Base-by-base conservation (phyloP, 2,329 filamentous ascomycete genomes). In the Trichophyton simii region DNA sequence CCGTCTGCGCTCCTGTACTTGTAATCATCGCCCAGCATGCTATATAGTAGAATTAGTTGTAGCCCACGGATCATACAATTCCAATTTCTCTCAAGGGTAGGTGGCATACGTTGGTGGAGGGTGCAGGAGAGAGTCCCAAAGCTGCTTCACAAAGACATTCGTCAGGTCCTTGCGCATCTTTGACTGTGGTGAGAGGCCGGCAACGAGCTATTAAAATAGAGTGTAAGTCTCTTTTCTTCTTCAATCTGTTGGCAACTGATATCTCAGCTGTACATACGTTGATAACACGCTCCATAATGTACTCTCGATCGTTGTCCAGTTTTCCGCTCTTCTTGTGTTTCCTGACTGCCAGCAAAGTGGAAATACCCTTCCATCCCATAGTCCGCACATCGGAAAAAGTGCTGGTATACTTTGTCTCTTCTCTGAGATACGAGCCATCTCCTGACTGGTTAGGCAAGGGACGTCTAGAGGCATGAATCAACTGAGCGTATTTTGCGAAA, bases 201-300 rank as follows among this genome's bases (percentile, higher is more conserved):
- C 80, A 3, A 89, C 86, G 15, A 90, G 77, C 76, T 86, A 63
- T 38, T 38, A 13, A 38, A 34, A 28, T 48, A n/a, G 38, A 18
- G 11, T 61, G 18, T 34, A 20, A 59, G 38, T 48, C 11, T 25
- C 28, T 58, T 18, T 25, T 25, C 28, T 58, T 15, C 25, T 13
- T 28, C 13, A 2, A 3, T 54, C 13, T 5, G 22, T 31, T 11
- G 50, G 6, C 6, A 31, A 54, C 38, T 59, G 22, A 9, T 50
- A 59, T 36, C 28, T 59, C 8, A 48, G 48, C 22, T 42, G 11
- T 28, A 1, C 70, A 65, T 71, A 77, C 76, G 67, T 79, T 82
- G 63, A 90, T 89, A 3, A 87, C 79, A 6, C 83, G 79, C 72
- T 90, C 87, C 83, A 90, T 88, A 52, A 89, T 77, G 79, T 89